Evolutionary conservation across 345 rosid genomes (phyloP).

Genomic region (Populus euphratica): DNA sequence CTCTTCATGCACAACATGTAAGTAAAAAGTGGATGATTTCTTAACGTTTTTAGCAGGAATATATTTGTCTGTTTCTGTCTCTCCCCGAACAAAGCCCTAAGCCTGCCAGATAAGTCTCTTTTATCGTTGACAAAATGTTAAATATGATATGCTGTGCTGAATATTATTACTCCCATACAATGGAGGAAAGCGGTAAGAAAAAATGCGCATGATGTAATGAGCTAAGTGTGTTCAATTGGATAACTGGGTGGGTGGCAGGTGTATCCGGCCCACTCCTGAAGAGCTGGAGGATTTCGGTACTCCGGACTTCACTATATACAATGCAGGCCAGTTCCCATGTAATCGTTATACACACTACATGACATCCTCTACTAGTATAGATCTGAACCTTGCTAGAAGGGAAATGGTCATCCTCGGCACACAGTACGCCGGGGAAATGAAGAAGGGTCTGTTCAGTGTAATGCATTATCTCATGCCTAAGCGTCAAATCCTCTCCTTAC

Average conservation of each 20-base stretch:
- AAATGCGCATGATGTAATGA: constrained; percentile 32
- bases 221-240: constrained; percentile 48
- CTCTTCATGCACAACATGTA: constrained; percentile 99
- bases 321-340: constrained; percentile 99
- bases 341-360: constrained; percentile 97
- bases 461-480: constrained; percentile 99
- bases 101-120: constrained; percentile 31
- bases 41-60: constrained; percentile 2
- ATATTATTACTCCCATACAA: constrained; percentile 19
- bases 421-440: constrained; percentile 99
- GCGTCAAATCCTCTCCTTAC: constrained; percentile 89
- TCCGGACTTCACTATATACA: constrained; percentile 98
- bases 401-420: constrained; percentile 99
- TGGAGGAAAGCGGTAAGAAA: constrained; percentile 26
- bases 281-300: constrained; percentile 98
- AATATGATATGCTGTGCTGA: constrained; percentile 21
- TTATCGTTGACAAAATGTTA: constrained; percentile 27
- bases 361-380: constrained; percentile 98
- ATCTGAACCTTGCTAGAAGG: constrained; percentile 81
- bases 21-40: constrained; percentile 30
- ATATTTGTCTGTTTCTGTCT: constrained; percentile 1
- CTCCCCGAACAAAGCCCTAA: constrained; percentile 10
- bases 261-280: constrained; percentile 93
- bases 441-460: constrained; percentile 96
- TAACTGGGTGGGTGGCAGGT: constrained; percentile 87